Conservation (phyloP, 352 stramenopile genomes). For the Hyaloperonospora brassicae region DNA sequence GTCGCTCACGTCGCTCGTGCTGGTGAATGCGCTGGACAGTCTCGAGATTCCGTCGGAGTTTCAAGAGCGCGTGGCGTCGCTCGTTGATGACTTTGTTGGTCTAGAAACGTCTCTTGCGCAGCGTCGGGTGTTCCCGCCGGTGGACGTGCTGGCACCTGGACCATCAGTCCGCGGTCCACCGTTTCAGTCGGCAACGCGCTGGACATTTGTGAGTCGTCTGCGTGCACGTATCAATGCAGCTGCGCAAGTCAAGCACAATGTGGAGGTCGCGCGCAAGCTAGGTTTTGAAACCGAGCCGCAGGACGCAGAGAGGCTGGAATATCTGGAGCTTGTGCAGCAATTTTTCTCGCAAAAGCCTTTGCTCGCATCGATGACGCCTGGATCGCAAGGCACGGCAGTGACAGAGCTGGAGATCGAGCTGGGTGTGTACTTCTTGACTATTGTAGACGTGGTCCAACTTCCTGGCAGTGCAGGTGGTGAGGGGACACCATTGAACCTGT, state of each 20-base stretch:
- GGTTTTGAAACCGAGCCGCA: slow-evolving; percentile 74
- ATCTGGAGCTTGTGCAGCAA: slow-evolving; percentile 57
- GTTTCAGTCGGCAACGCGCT: slow-evolving; percentile 70
- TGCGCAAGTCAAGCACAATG: slow-evolving; percentile 47
- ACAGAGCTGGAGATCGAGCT: slow-evolving; percentile 37
- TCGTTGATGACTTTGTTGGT: slow-evolving; percentile 63
- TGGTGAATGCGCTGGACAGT: slow-evolving; percentile 56
- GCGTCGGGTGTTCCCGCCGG: slow-evolving; percentile 57
- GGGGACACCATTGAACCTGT: slow-evolving; percentile 31
- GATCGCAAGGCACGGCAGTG: slow-evolving; percentile 12
- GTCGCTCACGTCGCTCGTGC: slow-evolving; percentile 60
- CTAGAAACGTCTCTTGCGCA: slow-evolving; percentile 42
- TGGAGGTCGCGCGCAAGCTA: slow-evolving; percentile 47
- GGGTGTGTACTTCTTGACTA: slow-evolving; percentile 54
- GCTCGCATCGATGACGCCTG: slow-evolving; percentile 6
- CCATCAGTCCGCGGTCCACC: slow-evolving; percentile 58
- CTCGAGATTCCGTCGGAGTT: slow-evolving; percentile 45
- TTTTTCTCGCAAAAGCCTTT: slow-evolving; percentile 57
- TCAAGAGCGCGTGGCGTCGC: slow-evolving; percentile 52
- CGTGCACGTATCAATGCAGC: slow-evolving; percentile 57
- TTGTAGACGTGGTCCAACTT: slow-evolving; percentile 35
- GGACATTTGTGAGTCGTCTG: slow-evolving; percentile 52
- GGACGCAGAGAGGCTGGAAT: slow-evolving; percentile 59
- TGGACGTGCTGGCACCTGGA: slow-evolving; percentile 57
- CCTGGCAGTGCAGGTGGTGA: slow-evolving; percentile 18